These are phyloP conservation scores for Geotrichum phurueaensis DNA, from an alignment of 1,139 yeast genomes.

Conservation along the genomic window DNA sequence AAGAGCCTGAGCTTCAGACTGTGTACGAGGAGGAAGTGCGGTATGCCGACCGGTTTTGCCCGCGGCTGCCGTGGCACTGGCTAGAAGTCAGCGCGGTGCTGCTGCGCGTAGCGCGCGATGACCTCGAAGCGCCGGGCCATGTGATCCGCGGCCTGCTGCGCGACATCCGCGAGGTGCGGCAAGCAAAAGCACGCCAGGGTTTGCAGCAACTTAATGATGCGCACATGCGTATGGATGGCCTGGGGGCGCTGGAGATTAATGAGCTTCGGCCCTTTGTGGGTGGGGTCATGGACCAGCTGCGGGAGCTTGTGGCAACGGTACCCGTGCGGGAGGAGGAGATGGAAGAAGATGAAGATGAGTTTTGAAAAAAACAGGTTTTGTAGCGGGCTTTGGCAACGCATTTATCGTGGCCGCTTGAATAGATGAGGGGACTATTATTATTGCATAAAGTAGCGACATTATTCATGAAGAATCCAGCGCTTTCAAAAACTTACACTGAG, in stretches of 20 bases:
- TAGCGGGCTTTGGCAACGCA: background rate
- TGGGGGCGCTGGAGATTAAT: slow-evolving; percentile 78
- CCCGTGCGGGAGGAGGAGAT: slow-evolving; percentile 30
- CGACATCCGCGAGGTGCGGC: slow-evolving; percentile 77
- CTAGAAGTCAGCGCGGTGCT: slow-evolving; percentile 67
- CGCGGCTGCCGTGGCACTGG: slow-evolving; percentile 77
- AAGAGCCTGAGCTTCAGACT: slow-evolving; percentile 47
- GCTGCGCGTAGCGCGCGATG: slow-evolving; percentile 65
- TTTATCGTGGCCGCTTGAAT: background rate
- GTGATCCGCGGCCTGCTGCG: slow-evolving; percentile 64
- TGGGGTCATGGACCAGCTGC: slow-evolving; percentile 70
- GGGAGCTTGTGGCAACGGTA: slow-evolving; percentile 44
- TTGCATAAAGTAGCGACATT: background rate
- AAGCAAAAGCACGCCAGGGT: slow-evolving; percentile 77
- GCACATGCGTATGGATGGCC: slow-evolving; percentile 75
- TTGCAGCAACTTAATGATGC: slow-evolving; percentile 71
- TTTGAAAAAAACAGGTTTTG: background rate
- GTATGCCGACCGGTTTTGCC: slow-evolving; percentile 54
- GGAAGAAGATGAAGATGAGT: slow-evolving; percentile 18
- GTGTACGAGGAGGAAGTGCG: slow-evolving; percentile 64
- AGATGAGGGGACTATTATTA: background rate
- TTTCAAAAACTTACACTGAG: no score
- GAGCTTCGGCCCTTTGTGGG: slow-evolving; percentile 80
- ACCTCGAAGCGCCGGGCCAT: slow-evolving; percentile 60
- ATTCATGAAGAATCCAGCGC: no score